Evolutionary conservation across 2,329 filamentous ascomycete species (phyloP), one percentile per base, ranked within the genome.

Genomic region (Fusarium nodosum): DNA sequence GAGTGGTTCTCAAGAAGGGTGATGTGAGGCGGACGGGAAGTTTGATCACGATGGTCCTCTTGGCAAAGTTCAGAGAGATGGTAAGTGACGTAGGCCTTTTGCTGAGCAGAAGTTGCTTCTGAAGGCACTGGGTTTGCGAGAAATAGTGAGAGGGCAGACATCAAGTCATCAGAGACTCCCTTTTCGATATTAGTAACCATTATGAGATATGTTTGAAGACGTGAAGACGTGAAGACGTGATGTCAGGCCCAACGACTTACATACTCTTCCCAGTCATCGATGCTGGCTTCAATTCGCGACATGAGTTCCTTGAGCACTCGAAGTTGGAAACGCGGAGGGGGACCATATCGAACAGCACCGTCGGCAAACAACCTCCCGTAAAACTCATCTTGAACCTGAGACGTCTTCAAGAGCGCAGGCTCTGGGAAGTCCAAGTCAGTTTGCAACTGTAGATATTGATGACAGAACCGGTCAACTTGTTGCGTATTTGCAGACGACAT

Each of bases 121-220:
- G 89, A 85, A n/a, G 87, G 88, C 18, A 91, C 79, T 18, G 88
- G 87, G 31, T 85, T 83, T 22, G 85, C 83, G 60, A 97, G 84
- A 26, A 96, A 84, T 64, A 83, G 79, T 56, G 90, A 88, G 71
- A 97, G 85, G 38, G 84, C 82, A 57, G 84, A 83, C 86, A 95
- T 92, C 74, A 97, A 86, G 78, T 91, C 85, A 79, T 97, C 93
- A 66, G 91, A 93, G 47, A 97, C 90, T 78, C 91, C 93, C 94
- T 97, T 80, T 28, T 41, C 51, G 31, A 7, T 42, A 69, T 80
- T 57, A 80, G 77, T 63, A 54, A 39, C 8, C 47, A 20, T 4
- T 11, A 16, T 31, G 7, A 28, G 5, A 10, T 28, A 20, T 18
- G 7, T 7, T 42, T 12, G 28, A 5, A 26, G 3, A n/a, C 12